A percentile compares a stretch with the other conserved stretches of the same genome.
These are phyloP conservation scores for Monosporozyma aquatica DNA, from an alignment of 805 yeast genomes.

Conservation along the genomic window DNA sequence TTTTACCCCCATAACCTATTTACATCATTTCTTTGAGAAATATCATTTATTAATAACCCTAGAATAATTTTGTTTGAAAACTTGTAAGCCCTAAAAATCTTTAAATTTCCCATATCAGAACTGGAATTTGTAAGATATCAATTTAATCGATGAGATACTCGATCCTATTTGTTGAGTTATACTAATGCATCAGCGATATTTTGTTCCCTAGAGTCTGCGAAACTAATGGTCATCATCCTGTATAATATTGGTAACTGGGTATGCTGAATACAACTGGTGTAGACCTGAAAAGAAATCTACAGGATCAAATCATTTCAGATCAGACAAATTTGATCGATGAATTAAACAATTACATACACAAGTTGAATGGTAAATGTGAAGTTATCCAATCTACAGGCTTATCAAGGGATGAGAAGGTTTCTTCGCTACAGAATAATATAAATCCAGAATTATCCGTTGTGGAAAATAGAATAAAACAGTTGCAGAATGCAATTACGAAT, in stretches of 20 bases:
- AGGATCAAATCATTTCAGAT: not conserved
- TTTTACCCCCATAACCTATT: too few relatives aligned
- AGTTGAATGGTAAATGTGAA: conserved; percentile 28
- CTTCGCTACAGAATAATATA: conserved; percentile 14
- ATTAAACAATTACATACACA: not conserved
- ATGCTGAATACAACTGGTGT: too few relatives aligned
- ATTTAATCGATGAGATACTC: too few relatives aligned
- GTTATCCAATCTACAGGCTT: conserved; percentile 35
- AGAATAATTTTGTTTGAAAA: not conserved
- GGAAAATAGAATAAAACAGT: conserved; percentile 5
- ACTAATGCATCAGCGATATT: too few relatives aligned
- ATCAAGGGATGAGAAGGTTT: conserved; percentile 34
- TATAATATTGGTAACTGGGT: too few relatives aligned
- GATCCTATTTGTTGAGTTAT: too few relatives aligned
- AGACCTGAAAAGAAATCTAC: not conserved
- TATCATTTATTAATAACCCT: too few relatives aligned
- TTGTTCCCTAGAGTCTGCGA: too few relatives aligned
- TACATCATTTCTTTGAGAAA: too few relatives aligned
- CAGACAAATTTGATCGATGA: conserved; percentile 4
- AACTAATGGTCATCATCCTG: too few relatives aligned
- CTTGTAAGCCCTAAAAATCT: not conserved
- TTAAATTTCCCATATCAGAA: not conserved
- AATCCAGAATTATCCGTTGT: conserved; percentile 14
- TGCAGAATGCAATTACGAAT: not conserved
- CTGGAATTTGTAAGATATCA: too few relatives aligned